These are phyloP conservation scores for Neophaeococcomyces aloes DNA, from an alignment of 2,329 filamentous ascomycete genomes.

Conservation along the genomic window DNA sequence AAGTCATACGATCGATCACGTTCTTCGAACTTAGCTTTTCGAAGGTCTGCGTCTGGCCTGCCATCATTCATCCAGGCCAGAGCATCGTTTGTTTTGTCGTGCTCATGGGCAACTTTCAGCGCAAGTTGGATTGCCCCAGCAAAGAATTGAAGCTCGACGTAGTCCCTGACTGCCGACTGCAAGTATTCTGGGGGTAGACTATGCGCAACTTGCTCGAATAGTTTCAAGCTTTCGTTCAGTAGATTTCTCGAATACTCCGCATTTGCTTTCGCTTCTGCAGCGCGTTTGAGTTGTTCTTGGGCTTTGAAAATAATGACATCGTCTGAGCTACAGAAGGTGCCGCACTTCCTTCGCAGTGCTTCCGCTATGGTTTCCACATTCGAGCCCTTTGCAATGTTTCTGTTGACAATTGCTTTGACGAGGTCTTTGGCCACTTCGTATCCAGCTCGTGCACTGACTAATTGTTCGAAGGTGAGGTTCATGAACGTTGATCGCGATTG, in stretches of 20 bases:
- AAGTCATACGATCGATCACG: conserved; percentile 75
- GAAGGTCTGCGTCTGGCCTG: conserved; percentile 59
- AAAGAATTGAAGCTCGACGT: conserved; percentile 74
- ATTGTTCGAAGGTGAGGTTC: conserved; percentile 72
- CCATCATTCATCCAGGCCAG: conserved; percentile 80
- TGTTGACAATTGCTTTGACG: conserved; percentile 95
- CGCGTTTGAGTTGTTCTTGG: conserved; percentile 84
- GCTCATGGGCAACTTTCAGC: conserved; percentile 69
- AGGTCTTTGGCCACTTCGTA: conserved; percentile 86
- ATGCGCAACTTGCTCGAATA: conserved; percentile 82
- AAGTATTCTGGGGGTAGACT: conserved; percentile 74
- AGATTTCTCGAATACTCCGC: conserved; percentile 66
- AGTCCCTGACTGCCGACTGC: conserved; percentile 65
- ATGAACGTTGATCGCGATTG: conserved; percentile 57
- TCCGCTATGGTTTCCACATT: conserved; percentile 97
- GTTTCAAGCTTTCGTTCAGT: conserved; percentile 74
- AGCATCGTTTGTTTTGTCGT: conserved; percentile 77
- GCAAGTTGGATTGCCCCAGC: conserved; percentile 86
- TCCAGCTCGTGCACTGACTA: conserved; percentile 70
- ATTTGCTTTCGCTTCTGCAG: conserved; percentile 65
- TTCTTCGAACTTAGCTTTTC: conserved; percentile 55
- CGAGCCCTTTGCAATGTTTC: conserved; percentile 90
- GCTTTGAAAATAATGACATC: conserved; percentile 98
- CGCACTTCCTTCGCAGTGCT: conserved; percentile 80
- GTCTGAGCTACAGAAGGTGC: conserved; percentile 93